Conservation (phyloP, 306 rosid genomes). For the apple (Malus domestica) region DNA sequence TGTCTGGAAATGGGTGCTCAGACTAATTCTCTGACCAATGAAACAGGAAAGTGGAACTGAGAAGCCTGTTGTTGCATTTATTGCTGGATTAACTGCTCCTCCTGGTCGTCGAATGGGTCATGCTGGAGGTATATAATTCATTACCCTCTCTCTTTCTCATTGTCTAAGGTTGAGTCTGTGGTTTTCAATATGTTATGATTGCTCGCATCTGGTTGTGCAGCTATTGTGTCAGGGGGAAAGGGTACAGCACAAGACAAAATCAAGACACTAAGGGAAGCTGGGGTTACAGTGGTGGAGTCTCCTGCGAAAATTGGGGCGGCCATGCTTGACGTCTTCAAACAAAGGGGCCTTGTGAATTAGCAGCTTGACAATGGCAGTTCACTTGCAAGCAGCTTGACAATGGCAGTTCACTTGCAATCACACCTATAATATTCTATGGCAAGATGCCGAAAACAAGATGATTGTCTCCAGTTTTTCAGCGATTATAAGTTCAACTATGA, state of each 20-base stretch:
- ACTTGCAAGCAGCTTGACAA: constrained; percentile 13
- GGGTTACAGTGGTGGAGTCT: constrained; percentile 91
- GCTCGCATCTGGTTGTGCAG: constrained; percentile 43
- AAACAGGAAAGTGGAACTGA: constrained; percentile 92
- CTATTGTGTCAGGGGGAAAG: constrained; percentile 97
- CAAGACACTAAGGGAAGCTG: constrained; percentile 76
- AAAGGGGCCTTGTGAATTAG: constrained; percentile 75
- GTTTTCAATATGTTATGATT: background rate
- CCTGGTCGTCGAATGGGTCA: constrained; percentile 99
- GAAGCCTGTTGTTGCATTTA: constrained; percentile 90
- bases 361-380: constrained; percentile 2
- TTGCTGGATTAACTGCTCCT: constrained; percentile 99
- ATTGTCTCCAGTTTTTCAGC: background rate
- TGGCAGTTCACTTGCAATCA: background rate
- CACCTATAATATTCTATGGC: background rate
- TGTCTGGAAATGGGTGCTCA: background rate
- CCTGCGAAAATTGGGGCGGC: constrained; percentile 89
- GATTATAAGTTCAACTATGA: background rate
- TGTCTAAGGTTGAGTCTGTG: background rate
- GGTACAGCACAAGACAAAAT: constrained; percentile 99
- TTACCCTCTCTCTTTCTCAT: background rate
- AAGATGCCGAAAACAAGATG: constrained; percentile 9
- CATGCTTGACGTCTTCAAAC: constrained; percentile 85
- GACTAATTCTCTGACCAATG: constrained; percentile 1
- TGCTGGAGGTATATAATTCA: constrained; percentile 67